phyloP scores from a whole-genome alignment of 2,329 filamentous ascomycete genomes.

The Coniochaeta sp. region DNA sequence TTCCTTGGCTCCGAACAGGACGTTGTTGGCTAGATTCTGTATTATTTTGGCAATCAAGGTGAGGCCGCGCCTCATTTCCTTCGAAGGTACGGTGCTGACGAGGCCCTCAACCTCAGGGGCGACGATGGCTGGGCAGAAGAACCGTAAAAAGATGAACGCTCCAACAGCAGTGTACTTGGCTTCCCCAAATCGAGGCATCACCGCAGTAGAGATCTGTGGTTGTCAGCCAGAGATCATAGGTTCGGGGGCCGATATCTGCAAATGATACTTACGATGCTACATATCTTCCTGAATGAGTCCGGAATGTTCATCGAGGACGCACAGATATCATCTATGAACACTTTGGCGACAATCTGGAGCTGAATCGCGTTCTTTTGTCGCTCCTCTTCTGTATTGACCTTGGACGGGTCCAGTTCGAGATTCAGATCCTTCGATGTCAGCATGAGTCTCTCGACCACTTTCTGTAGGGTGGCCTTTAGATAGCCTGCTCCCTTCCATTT shows the following conservation, averaged over 20 bases:
- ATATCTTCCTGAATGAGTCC: constrained; percentile 58
- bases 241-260: background rate
- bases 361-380: constrained; percentile 60
- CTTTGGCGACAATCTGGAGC: constrained; percentile 59
- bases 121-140: constrained; percentile 67
- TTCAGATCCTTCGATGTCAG: constrained; percentile 60
- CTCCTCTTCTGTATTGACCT: constrained; percentile 53
- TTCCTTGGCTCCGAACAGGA: constrained; percentile 64
- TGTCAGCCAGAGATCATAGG: background rate
- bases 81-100: constrained; percentile 53
- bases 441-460: constrained; percentile 60
- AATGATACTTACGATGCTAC: constrained; percentile 47
- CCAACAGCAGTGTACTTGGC: constrained; percentile 67
- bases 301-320: constrained; percentile 56
- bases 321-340: constrained; percentile 66
- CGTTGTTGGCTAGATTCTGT: constrained; percentile 65
- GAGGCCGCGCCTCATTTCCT: constrained; percentile 61
- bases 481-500: constrained; percentile 64
- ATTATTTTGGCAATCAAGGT: constrained; percentile 65
- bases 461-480: constrained; percentile 56
- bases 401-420: constrained; percentile 58
- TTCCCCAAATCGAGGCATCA: constrained; percentile 57
- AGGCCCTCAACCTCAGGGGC: constrained; percentile 61
- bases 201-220: constrained; percentile 55
- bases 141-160: constrained; percentile 63